Evolutionary conservation across 306 rosid genomes (phyloP).

Genomic region (Echinosophora koreensis): DNA sequence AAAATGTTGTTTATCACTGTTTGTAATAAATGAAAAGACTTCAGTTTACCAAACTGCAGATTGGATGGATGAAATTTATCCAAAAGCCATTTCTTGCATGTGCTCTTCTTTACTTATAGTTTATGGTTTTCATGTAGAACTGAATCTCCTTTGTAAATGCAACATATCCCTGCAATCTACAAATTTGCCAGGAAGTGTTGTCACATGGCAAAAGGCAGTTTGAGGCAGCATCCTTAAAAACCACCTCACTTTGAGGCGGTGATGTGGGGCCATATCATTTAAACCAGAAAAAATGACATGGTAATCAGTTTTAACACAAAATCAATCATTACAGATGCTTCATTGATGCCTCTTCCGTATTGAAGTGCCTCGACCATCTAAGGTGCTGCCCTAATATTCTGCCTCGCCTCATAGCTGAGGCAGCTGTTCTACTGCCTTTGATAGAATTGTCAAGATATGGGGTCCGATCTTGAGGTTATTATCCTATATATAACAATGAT

Average conservation of each 20-base stretch:
- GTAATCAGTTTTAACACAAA: not conserved
- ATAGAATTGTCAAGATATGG: not conserved
- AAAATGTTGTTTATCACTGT: not conserved
- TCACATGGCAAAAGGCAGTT: not conserved
- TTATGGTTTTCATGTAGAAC: slow-evolving; percentile 1
- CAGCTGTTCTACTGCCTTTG: not conserved
- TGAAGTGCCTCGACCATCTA: not conserved
- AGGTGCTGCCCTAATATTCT: slow-evolving; percentile 4
- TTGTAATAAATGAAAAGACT: not conserved
- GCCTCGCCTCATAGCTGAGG: slow-evolving; percentile 3
- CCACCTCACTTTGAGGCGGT: slow-evolving; percentile 11
- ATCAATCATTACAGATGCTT: not conserved
- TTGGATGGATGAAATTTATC: slow-evolving; percentile 12
- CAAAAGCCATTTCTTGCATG: not conserved
- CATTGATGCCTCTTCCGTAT: not conserved
- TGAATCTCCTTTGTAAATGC: not conserved
- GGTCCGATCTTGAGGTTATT: not conserved
- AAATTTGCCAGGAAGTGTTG: not conserved
- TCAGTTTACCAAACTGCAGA: not conserved
- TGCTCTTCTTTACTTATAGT: not conserved
- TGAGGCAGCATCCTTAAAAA: not conserved
- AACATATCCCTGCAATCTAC: not conserved
- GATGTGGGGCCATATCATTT: not conserved
- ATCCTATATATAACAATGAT: not conserved
- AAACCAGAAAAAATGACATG: not conserved